These are phyloP conservation scores for Glebionis coronaria DNA, from an alignment of 129 eudicot genomes.

Conservation along the genomic window DNA sequence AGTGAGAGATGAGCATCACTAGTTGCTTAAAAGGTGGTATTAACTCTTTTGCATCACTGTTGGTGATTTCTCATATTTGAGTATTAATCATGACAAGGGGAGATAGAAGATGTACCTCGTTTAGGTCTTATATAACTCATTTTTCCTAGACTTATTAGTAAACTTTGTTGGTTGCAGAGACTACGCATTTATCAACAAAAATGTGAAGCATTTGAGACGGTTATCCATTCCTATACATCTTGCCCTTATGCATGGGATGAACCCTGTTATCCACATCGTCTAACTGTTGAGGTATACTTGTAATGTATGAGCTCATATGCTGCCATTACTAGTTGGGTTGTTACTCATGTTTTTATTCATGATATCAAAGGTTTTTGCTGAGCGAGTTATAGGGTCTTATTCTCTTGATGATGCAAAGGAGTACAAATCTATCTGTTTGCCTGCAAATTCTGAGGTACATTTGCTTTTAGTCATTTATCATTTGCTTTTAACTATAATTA, in stretches of 20 bases:
- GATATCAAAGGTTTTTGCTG: conserved; percentile 67
- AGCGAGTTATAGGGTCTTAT: conserved; percentile 71
- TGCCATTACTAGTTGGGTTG: not conserved
- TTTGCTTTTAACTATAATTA: not conserved
- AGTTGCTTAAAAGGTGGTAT: no score
- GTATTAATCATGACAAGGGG: no score
- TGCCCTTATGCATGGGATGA: conserved; percentile 98
- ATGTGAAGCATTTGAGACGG: conserved; percentile 90
- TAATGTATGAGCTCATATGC: not conserved
- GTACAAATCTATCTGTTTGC: conserved; percentile 60
- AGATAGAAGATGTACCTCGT: not conserved
- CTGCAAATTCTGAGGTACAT: conserved; percentile 79
- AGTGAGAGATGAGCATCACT: no score
- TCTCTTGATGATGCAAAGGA: conserved; percentile 78
- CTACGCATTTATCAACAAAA: conserved; percentile 86
- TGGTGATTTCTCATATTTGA: not conserved
- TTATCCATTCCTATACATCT: conserved; percentile 80
- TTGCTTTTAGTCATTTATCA: not conserved
- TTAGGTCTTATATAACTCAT: not conserved
- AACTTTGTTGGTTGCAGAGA: conserved; percentile 52
- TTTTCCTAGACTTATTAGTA: not conserved
- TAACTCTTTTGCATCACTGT: not conserved
- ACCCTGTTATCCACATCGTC: conserved; percentile 91
- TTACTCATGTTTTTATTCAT: not conserved
- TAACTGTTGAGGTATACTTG: conserved; percentile 69